phyloP scores from a whole-genome alignment of 2,329 filamentous ascomycete species.

The Periconia sp. region DNA sequence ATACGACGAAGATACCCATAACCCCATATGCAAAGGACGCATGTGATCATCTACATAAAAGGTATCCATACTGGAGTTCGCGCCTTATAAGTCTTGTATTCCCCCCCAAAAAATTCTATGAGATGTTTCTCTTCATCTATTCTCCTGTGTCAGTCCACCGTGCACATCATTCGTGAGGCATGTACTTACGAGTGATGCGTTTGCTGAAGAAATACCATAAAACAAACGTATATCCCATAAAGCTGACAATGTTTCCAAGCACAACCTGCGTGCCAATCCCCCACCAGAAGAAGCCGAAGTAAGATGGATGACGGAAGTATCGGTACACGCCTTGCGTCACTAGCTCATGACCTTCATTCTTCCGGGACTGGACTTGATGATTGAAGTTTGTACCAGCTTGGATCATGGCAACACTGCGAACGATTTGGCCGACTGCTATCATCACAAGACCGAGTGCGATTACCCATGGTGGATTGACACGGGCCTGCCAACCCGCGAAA shows the following conservation, averaged over 20 bases:
- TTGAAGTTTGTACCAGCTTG: constrained; percentile 92
- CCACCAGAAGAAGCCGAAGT: constrained; percentile 99
- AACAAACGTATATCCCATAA: constrained; percentile 71
- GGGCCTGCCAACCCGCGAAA: constrained; percentile 52
- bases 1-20: no score
- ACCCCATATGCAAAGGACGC: no score
- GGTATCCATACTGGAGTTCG: constrained; percentile 79
- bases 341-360: constrained; percentile 72
- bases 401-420: constrained; percentile 82
- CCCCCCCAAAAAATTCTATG: constrained; percentile 77
- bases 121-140: constrained; percentile 77
- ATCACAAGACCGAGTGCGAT: constrained; percentile 62
- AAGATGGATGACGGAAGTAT: constrained; percentile 79
- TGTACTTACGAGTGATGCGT: constrained; percentile 65
- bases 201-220: constrained; percentile 83
- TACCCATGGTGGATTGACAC: constrained; percentile 45
- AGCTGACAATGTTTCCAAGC: constrained; percentile 80
- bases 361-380: constrained; percentile 71
- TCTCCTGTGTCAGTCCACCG: constrained; percentile 8
- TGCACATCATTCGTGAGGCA: not conserved
- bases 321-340: constrained; percentile 82
- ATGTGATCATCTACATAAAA: constrained; percentile 56
- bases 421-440: constrained; percentile 69
- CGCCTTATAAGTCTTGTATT: constrained; percentile 74
- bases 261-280: constrained; percentile 90